Evolutionary conservation across 2,329 filamentous ascomycete species (phyloP).

Genomic region (Penicillium janthinellum): DNA sequence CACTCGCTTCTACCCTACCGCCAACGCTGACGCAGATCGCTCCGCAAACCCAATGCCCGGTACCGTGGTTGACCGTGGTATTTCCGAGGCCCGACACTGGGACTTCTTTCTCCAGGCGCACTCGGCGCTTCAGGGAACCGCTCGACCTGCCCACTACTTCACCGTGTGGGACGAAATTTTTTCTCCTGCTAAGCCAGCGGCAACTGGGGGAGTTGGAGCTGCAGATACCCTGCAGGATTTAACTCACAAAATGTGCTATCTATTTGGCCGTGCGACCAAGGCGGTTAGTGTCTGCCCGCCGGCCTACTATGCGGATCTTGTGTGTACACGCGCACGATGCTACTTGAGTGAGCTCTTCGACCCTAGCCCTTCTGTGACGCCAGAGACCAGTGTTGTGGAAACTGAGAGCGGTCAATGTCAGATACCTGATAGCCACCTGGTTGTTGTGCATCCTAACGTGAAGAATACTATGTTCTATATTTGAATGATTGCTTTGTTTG

Average conservation of each 20-base stretch:
- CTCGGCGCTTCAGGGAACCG: slow-evolving; percentile 77
- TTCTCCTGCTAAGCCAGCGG: slow-evolving; percentile 32
- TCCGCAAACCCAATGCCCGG: slow-evolving; percentile 71
- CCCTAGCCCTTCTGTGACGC: background rate
- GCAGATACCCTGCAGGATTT: slow-evolving; percentile 71
- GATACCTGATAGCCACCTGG: background rate
- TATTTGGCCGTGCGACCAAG: slow-evolving; percentile 81
- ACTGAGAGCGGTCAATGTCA: background rate
- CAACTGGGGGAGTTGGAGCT: slow-evolving; percentile 53
- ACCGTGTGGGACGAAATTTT: slow-evolving; percentile 73
- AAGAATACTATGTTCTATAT: slow-evolving; percentile 3
- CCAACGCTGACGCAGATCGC: slow-evolving; percentile 50
- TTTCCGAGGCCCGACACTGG: slow-evolving; percentile 74
- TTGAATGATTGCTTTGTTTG: background rate
- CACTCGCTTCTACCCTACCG: slow-evolving; percentile 79
- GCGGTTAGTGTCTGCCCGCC: slow-evolving; percentile 84
- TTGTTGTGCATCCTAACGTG: background rate
- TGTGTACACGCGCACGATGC: slow-evolving; percentile 68
- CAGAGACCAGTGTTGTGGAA: background rate
- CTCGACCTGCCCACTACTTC: slow-evolving; percentile 79
- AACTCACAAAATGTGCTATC: slow-evolving; percentile 79
- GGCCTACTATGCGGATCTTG: slow-evolving; percentile 67
- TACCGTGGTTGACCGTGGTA: slow-evolving; percentile 81
- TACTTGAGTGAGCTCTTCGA: slow-evolving; percentile 67
- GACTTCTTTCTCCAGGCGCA: slow-evolving; percentile 88